These are phyloP conservation scores for Mortierella sp. DNA, from an alignment of 371 early-diverging fungal genomes.

Conservation along the genomic window DNA sequence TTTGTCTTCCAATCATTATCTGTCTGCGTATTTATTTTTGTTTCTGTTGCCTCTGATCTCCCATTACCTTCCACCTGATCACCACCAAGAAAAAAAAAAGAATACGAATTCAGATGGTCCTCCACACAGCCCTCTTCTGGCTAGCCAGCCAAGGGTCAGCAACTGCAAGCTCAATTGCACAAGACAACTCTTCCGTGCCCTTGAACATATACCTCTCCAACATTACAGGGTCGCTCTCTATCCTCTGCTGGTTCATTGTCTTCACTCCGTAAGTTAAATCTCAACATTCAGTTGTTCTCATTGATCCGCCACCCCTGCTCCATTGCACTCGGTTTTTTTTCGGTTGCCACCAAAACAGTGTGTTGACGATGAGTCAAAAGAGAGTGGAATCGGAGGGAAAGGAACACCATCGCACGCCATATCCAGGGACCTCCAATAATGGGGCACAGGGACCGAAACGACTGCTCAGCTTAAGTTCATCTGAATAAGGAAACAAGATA, in stretches of 20 bases:
- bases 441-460: too few species aligned
- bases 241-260: conserved; percentile 75
- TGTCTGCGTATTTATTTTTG: not conserved
- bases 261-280: conserved; percentile 81
- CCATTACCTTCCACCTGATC: not conserved
- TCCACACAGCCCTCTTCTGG: conserved; percentile 44
- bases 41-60: not conserved
- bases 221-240: conserved; percentile 63
- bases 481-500: not conserved
- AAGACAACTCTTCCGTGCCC: conserved; percentile 13
- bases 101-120: conserved; percentile 24
- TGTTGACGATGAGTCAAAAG: too few species aligned
- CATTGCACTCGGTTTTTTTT: too few species aligned
- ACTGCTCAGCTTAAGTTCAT: too few species aligned
- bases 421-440: too few species aligned
- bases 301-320: too few species aligned
- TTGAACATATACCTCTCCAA: conserved; percentile 41
- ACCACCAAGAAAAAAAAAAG: conserved; percentile 4
- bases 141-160: conserved; percentile 37
- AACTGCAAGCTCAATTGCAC: not conserved
- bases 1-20: not conserved
- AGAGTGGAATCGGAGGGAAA: too few species aligned
- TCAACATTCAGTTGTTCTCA: not conserved
- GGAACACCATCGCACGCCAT: too few species aligned
- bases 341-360: not conserved